These are phyloP conservation scores for Lupinus albus DNA, from an alignment of 306 rosid genomes.

Conservation along the genomic window DNA sequence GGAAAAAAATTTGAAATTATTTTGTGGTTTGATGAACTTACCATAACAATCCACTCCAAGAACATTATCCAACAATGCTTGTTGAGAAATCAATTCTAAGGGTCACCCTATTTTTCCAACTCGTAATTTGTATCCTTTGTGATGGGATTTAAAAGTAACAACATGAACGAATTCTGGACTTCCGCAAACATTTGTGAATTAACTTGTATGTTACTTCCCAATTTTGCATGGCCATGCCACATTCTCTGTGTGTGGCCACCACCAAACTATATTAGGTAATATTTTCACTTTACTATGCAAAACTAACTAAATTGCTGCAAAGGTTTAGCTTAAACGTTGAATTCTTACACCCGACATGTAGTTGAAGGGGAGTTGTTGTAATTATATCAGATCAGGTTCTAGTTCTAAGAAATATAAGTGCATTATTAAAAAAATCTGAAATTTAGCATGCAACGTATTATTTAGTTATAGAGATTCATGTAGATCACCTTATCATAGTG, in stretches of 20 bases:
- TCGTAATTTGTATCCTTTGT: slow-evolving; percentile 1
- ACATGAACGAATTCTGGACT: slow-evolving; percentile 22
- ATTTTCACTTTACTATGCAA: neutral
- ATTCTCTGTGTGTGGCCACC: slow-evolving; percentile 10
- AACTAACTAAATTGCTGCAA: neutral
- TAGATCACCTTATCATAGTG: too few relatives aligned
- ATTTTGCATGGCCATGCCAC: neutral
- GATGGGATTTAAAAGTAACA: neutral
- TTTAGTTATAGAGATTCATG: too few relatives aligned
- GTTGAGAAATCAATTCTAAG: slow-evolving; percentile 44
- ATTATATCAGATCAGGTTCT: too few relatives aligned
- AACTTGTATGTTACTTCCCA: slow-evolving; percentile 21
- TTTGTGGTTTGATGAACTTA: slow-evolving; percentile 40
- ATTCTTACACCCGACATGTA: too few relatives aligned
- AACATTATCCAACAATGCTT: slow-evolving; percentile 28
- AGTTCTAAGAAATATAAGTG: too few relatives aligned
- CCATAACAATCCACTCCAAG: slow-evolving; percentile 11
- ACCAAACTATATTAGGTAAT: slow-evolving; percentile 56
- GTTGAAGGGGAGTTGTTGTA: too few relatives aligned
- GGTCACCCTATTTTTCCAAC: slow-evolving; percentile 16
- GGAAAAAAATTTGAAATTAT: too few relatives aligned
- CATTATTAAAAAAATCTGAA: too few relatives aligned
- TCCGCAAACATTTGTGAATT: neutral
- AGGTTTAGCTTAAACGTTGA: too few relatives aligned
- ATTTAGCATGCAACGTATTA: too few relatives aligned